Evolutionary conservation across 345 rosid species (phyloP).

Genomic region (Linum trigynum): DNA sequence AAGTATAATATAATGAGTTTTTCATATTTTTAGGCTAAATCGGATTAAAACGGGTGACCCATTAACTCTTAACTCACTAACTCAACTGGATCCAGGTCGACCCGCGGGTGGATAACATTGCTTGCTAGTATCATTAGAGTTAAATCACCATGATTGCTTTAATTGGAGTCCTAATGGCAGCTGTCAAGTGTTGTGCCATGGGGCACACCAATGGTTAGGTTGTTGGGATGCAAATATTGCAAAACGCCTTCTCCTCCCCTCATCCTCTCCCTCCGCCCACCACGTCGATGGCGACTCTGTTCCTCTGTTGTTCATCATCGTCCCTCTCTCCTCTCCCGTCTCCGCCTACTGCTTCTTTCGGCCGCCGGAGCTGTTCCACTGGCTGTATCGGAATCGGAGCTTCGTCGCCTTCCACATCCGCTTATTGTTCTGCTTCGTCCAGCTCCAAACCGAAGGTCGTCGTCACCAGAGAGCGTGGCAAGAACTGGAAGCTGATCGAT

Average conservation of each 20-base stretch:
- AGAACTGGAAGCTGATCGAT: conserved; percentile 64
- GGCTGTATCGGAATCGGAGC: conserved; percentile 14
- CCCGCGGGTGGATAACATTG: no score
- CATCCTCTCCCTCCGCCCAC: conserved; percentile 9
- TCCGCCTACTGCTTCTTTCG: conserved; percentile 7
- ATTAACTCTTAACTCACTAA: no score
- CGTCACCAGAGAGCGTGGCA: conserved; percentile 92
- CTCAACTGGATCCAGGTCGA: no score
- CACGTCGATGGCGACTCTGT: conserved; percentile 30
- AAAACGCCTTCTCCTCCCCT: conserved; percentile 1
- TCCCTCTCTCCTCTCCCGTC: conserved; percentile 17
- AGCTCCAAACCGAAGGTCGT: conserved; percentile 50
- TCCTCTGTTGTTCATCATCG: conserved; percentile 16
- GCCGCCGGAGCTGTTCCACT: conserved; percentile 12
- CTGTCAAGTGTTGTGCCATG: no score
- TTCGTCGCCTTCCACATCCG: conserved; percentile 10
- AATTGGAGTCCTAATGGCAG: no score
- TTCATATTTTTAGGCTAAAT: no score
- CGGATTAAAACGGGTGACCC: no score
- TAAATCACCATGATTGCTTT: no score
- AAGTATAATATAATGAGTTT: no score
- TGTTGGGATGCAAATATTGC: background rate
- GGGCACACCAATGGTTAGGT: no score
- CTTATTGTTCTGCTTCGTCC: conserved; percentile 13
- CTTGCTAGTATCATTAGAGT: no score